A percentile compares a stretch with the other conserved stretches of the same genome.
These are phyloP conservation scores for Flaveria bidentis DNA, from an alignment of 129 eudicot species.

Conservation along the genomic window DNA sequence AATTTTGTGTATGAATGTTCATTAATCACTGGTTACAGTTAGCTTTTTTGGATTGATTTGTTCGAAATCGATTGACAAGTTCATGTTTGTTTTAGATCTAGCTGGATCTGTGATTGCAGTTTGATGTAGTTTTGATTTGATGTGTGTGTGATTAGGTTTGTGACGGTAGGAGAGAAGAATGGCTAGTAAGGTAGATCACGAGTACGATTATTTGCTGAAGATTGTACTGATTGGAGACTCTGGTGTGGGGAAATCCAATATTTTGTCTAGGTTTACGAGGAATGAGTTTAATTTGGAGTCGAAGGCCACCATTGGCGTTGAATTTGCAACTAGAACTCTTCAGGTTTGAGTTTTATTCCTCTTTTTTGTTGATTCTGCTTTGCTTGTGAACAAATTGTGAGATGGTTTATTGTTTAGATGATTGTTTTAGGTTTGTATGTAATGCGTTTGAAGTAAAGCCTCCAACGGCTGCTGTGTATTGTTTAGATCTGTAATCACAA, in stretches of 20 bases:
- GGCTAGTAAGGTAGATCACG: constrained; percentile 35
- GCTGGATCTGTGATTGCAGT: constrained; percentile 12
- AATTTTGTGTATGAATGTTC: not conserved
- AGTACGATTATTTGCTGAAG: constrained; percentile 39
- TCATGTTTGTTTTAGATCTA: constrained; percentile 21
- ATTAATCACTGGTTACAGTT: not conserved
- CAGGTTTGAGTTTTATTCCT: constrained; percentile 22
- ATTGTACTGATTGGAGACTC: constrained; percentile 41
- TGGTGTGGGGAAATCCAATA: constrained; percentile 39
- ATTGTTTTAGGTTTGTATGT: not conserved
- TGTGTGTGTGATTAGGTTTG: constrained; percentile 16
- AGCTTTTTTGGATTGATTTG: not conserved
- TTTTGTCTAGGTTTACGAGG: constrained; percentile 38
- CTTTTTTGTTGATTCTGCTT: constrained; percentile 10
- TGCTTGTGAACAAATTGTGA: not conserved
- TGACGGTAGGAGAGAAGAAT: constrained; percentile 22
- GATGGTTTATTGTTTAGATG: not conserved
- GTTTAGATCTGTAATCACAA: constrained; percentile 27
- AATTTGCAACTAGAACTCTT: constrained; percentile 45
- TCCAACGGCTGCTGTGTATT: not conserved
- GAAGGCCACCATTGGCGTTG: constrained; percentile 43
- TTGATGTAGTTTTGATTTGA: not conserved
- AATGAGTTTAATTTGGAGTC: constrained; percentile 41
- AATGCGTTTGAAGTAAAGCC: constrained; percentile 4
- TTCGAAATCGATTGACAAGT: not conserved